phyloP scores from a whole-genome alignment of 1,139 yeast species.

The Arxiozyma telluris region DNA sequence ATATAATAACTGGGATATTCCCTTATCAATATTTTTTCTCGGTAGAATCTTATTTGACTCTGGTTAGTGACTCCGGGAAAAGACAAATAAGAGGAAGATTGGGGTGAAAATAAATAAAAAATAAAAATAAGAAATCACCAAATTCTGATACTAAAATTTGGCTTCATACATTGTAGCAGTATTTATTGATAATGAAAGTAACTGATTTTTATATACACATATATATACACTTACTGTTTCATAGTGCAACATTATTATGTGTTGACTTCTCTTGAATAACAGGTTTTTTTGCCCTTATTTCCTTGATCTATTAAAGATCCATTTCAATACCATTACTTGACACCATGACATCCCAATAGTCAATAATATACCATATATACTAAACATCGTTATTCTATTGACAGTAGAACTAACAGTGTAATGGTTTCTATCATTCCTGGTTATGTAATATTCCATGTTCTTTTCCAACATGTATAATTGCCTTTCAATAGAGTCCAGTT shows the following conservation, averaged over 20 bases:
- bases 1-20: not conserved
- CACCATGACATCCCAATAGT: constrained; percentile 81
- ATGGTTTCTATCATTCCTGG: constrained; percentile 89
- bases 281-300: constrained; percentile 43
- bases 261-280: not conserved
- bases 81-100: too few relatives aligned
- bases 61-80: not conserved
- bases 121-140: too few relatives aligned
- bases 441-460: constrained; percentile 71
- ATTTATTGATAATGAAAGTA: not conserved
- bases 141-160: not conserved
- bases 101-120: too few relatives aligned
- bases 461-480: constrained; percentile 59
- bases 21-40: not conserved
- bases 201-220: not conserved
- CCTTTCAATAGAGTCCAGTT: constrained; percentile 55
- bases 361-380: constrained; percentile 67
- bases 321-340: constrained; percentile 77
- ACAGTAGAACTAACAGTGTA: constrained; percentile 86
- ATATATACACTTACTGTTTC: constrained; percentile 47
- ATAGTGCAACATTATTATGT: not conserved
- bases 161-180: not conserved
- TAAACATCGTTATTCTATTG: constrained; percentile 76
- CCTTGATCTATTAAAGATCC: constrained; percentile 78
- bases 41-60: not conserved